Conservation (phyloP, 257 asterid species). For the Rhazya stricta region DNA sequence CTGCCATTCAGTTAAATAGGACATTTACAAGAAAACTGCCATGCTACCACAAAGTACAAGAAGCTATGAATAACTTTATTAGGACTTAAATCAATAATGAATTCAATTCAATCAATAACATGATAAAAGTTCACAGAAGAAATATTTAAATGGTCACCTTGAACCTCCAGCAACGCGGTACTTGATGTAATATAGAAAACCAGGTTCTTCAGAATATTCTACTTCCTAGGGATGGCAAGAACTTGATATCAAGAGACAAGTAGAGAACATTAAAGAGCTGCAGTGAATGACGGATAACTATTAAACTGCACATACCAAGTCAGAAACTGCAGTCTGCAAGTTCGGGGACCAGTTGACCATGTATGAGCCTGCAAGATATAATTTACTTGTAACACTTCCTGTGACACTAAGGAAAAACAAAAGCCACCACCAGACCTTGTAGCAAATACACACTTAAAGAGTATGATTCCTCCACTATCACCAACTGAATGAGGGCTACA, state of each 20-base stretch:
- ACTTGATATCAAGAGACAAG: constrained; percentile 6
- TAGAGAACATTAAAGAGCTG: constrained; percentile 13
- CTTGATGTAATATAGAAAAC: constrained; percentile 81
- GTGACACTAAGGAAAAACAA: background rate
- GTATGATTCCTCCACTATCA: background rate
- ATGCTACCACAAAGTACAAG: background rate
- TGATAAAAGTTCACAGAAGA: background rate
- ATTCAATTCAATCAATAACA: background rate
- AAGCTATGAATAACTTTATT: background rate
- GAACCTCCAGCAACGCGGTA: constrained; percentile 99
- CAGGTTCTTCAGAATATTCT: constrained; percentile 95
- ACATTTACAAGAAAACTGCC: background rate
- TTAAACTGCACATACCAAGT: constrained; percentile 43
- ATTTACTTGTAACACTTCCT: background rate
- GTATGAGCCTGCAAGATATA: constrained; percentile 69
- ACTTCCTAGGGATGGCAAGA: constrained; percentile 59
- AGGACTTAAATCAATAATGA: background rate
- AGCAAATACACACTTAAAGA: background rate
- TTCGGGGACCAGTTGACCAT: constrained; percentile 99
- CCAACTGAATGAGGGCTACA: background rate
- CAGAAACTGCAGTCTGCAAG: constrained; percentile 99
- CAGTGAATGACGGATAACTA: constrained; percentile 8
- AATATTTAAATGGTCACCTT: constrained; percentile 39
- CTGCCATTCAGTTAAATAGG: background rate
- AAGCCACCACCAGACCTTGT: background rate